Base-by-base conservation (phyloP, 2,329 filamentous ascomycete species). In the Elsinoe necatrix region DNA sequence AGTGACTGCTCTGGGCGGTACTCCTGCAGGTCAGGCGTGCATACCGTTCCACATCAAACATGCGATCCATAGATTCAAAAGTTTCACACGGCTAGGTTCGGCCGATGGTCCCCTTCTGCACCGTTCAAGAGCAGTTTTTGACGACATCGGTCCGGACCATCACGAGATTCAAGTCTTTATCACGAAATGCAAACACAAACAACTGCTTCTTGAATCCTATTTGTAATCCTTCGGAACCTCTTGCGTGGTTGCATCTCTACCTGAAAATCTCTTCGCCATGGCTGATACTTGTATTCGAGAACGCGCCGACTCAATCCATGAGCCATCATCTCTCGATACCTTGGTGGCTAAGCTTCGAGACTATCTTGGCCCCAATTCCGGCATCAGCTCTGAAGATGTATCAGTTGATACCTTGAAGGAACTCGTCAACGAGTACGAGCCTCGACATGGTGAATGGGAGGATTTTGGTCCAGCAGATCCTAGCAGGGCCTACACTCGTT, bases 351-450 rank as follows among this genome's bases (percentile, higher is more conserved):
- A 82, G n/a, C 80, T 95, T 63, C 90, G 85, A 65, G 74, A 79
- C 56, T 82, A 82, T 21, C 79, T 96, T 4, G 90, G 89, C 1
- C 86, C 88, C 2, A 87, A 83, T 58, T 93, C 87, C 11, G 90
- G 90, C 2, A 79, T 95, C 64, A 84, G 87, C 59, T 93, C 87
- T 31, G 85, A 84, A 42, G 89, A 93, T 68, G 83, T 95, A 62
- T 82, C 95, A 63, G 82, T 89, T 57, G 75, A 80, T 55, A 78
- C 87, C 63, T 77, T 96, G 55, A 83, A 81, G 57, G 73, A 75
- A 23, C 71, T 92, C 61, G 95, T 96, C 89, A 73, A 81, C 57
- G 73, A 79, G 25, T 95, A 96, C 71, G 69, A 78, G 52, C 89
- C 87, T 47, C 73, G 81, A 37, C 77, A 84, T 57, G 70, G 75